Evolutionary conservation across 148 eudicot genomes (phyloP).

Genomic region (Spergularia bocconei): DNA sequence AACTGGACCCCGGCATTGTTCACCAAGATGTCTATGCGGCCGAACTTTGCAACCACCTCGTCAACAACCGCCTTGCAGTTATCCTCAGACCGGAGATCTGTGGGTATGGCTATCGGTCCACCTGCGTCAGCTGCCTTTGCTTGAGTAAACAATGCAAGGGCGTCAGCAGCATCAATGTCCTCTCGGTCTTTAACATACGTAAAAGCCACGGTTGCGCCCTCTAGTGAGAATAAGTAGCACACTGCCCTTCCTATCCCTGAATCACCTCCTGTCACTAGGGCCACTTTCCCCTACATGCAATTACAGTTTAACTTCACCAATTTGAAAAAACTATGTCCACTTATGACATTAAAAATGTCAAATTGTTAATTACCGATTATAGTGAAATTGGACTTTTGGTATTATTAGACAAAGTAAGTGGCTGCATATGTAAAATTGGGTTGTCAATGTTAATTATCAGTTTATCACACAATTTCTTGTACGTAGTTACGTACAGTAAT

Average conservation of each 20-base stretch:
- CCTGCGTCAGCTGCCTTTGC: constrained; percentile 35
- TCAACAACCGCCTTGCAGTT: constrained; percentile 21
- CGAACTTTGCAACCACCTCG: constrained; percentile 13
- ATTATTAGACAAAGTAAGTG: too few species aligned
- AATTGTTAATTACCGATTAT: too few species aligned
- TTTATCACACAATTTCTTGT: too few species aligned
- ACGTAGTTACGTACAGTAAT: too few species aligned
- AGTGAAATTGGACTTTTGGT: too few species aligned
- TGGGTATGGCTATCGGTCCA: constrained; percentile 22
- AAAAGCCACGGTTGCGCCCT: constrained; percentile 83
- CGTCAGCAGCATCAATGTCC: constrained; percentile 51
- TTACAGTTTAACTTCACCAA: too few species aligned
- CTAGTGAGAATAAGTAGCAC: constrained; percentile 43
- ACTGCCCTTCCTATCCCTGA: constrained; percentile 78
- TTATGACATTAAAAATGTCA: too few species aligned
- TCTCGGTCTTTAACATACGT: constrained; percentile 57
- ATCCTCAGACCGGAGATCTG: constrained; percentile 15
- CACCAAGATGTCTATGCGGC: constrained; percentile 17
- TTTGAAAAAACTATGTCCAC: too few species aligned
- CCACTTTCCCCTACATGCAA: constrained; percentile 67
- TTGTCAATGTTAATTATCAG: too few species aligned
- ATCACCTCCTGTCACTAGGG: constrained; percentile 79
- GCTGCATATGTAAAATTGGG: too few species aligned
- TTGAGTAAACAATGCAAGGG: constrained; percentile 38
- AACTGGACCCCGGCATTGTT: constrained; percentile 18